These are phyloP conservation scores for Pyrenula massariospora DNA, from an alignment of 495 filamentous ascomycete genomes.

Conservation along the genomic window DNA sequence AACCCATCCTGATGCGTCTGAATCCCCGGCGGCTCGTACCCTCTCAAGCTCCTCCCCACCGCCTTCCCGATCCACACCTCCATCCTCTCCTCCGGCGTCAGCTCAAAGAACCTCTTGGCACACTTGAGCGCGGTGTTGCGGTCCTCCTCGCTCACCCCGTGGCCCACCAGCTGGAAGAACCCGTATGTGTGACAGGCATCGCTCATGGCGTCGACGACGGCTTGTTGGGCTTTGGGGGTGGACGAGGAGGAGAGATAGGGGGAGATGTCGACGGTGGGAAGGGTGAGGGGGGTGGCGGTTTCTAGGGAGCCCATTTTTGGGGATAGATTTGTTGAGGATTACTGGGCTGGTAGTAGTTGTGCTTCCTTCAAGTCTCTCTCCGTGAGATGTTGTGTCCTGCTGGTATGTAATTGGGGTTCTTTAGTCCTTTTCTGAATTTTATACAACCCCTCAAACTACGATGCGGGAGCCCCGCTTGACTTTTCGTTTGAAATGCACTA, in stretches of 20 bases:
- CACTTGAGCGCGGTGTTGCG: constrained; percentile 3
- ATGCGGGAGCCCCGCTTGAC: too few relatives aligned
- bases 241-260: too few relatives aligned
- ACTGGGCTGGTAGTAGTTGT: too few relatives aligned
- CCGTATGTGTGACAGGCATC: constrained; percentile 20
- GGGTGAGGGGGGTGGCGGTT: too few relatives aligned
- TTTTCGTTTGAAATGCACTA: too few relatives aligned
- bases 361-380: too few relatives aligned
- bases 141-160: constrained; percentile 14
- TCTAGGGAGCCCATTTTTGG: too few relatives aligned
- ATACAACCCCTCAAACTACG: too few relatives aligned
- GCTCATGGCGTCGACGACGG: constrained; percentile 18
- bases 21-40: constrained; percentile 5
- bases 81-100: constrained; percentile 3
- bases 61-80: constrained; percentile 7
- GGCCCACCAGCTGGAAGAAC: constrained; percentile 26
- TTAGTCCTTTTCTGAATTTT: too few relatives aligned
- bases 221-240: neutral
- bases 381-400: too few relatives aligned
- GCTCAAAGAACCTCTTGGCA: constrained; percentile 4
- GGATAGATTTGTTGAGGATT: too few relatives aligned
- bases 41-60: constrained; percentile 1
- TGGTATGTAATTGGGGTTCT: too few relatives aligned
- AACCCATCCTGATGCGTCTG: constrained; percentile 3
- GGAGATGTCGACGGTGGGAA: constrained; percentile 8